Conservation (phyloP, 75 land plant species). For the Cupressus sempervirens region DNA sequence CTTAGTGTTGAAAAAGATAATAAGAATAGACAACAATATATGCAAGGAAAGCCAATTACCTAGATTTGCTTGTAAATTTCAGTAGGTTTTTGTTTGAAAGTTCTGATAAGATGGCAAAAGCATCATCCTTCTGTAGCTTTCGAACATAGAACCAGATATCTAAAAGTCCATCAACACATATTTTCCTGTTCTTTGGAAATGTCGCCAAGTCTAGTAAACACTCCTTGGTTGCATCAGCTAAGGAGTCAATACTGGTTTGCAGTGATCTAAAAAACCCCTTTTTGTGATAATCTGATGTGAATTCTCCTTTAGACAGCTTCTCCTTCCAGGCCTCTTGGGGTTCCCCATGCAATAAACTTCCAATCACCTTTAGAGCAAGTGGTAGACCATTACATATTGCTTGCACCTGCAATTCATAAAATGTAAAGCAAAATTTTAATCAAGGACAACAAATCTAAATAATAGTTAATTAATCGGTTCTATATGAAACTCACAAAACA, state of each 20-base stretch:
- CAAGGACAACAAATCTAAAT: not conserved
- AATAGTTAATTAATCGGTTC: too few species aligned
- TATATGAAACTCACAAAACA: too few species aligned
- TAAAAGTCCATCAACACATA: conserved; percentile 29
- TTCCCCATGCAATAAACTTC: too few species aligned
- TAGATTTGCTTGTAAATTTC: too few species aligned
- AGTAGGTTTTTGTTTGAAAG: too few species aligned
- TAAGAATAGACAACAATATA: not conserved
- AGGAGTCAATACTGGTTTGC: conserved; percentile 14
- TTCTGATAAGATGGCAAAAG: too few species aligned
- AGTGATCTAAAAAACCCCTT: conserved; percentile 34
- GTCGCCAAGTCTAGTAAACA: conserved; percentile 52
- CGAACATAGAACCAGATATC: conserved; percentile 51
- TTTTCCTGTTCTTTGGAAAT: conserved; percentile 36
- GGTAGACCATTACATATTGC: too few species aligned
- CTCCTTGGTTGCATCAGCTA: conserved; percentile 21
- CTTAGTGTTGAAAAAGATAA: not conserved
- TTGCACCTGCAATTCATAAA: too few species aligned
- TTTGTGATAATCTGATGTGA: conserved; percentile 49
- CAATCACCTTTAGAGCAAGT: too few species aligned
- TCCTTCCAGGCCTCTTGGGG: too few species aligned
- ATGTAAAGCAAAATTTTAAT: too few species aligned
- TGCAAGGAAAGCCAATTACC: not conserved
- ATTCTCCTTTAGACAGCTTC: too few species aligned
- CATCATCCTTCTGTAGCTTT: conserved; percentile 27